phyloP scores from a whole-genome alignment of 129 eudicot genomes.

The Flaveria ramosissima region DNA sequence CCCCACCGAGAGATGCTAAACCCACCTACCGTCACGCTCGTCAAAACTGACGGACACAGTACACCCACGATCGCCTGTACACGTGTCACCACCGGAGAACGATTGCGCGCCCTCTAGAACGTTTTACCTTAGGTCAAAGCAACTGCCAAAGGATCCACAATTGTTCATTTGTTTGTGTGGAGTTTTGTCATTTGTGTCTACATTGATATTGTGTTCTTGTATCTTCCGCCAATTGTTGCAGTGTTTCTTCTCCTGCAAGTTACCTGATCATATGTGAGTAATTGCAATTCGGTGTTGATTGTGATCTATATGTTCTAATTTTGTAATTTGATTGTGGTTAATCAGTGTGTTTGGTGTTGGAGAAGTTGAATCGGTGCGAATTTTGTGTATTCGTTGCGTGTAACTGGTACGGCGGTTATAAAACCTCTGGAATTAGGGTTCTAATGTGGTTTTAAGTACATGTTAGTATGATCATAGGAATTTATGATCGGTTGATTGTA shows the following conservation, averaged over 20 bases:
- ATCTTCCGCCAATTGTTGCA: constrained; percentile 5
- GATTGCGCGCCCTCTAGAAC: constrained; percentile 13
- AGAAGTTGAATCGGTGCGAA: constrained; percentile 7
- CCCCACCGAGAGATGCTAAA: constrained; percentile 12
- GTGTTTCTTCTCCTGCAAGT: constrained; percentile 25
- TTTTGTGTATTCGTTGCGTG: constrained; percentile 12
- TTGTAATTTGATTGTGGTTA: not conserved
- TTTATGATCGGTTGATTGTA: not conserved
- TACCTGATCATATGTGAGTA: not conserved
- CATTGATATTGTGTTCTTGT: constrained; percentile 24
- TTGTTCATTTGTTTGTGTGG: not conserved
- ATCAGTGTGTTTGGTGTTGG: constrained; percentile 5
- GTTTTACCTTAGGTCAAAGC: constrained; percentile 21
- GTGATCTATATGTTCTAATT: not conserved
- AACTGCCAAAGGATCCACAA: constrained; percentile 2
- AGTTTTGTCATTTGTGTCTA: not conserved
- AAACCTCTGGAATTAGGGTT: constrained; percentile 12
- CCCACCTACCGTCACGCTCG: constrained; percentile 6
- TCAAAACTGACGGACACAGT: constrained; percentile 11
- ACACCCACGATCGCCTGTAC: constrained; percentile 5
- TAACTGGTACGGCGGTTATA: not conserved
- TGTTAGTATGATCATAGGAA: not conserved
- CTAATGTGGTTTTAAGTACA: constrained; percentile 10
- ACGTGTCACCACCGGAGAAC: constrained; percentile 25
- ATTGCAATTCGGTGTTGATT: constrained; percentile 4